Evolutionary conservation across 495 filamentous ascomycete species (phyloP), one percentile per base, ranked within the genome.

Genomic region (Penicillium ochrochloron): DNA sequence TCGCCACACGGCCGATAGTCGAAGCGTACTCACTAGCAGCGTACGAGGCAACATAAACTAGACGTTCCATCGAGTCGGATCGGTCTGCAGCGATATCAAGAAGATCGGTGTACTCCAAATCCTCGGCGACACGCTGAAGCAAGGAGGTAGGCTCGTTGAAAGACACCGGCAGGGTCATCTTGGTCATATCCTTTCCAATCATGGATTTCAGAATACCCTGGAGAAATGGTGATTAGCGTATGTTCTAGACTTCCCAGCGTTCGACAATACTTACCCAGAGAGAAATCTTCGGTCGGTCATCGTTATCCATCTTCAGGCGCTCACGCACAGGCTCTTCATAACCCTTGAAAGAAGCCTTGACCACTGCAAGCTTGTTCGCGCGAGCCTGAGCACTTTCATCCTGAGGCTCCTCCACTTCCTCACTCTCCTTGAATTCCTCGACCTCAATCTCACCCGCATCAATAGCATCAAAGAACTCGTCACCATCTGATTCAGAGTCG

Each of bases 141-240:
- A 99, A 80, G 19, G 95, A 98, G 12, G 95, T 99, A 14, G 96
- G 96, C 77, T 99, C 95, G 75, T 99, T 99, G 81, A 99, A 99
- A 12, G 95, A 97, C 6, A 99, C 95, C 0, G 95, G 95, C 5
- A 99, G 83, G 3, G 95, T 99, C 95, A 99, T 98, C 80, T 93
- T 97, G 21, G 95, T 99, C 95, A 99, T 98, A 73, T 99, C 95
- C 75, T 98, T 99, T 60, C 95, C 95, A 70, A 99, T 97, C 95
- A 99, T 99, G 44, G 95, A 99, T 82, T 98, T 98, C 54, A 99
- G 78, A 65, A 99, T 97, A 61, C 90, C 89, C 94, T 98, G 37
- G 58, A n/a, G 12, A 55, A 59, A 23, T 19, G 79, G 78, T 12
- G 55, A 29, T 61, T 21, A 64, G 27, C 48, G 59, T 57, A 15